A percentile compares a stretch with the other conserved stretches of the same genome.
Conservation (phyloP, 1,139 yeast species). For the Kodamaea sp. region DNA sequence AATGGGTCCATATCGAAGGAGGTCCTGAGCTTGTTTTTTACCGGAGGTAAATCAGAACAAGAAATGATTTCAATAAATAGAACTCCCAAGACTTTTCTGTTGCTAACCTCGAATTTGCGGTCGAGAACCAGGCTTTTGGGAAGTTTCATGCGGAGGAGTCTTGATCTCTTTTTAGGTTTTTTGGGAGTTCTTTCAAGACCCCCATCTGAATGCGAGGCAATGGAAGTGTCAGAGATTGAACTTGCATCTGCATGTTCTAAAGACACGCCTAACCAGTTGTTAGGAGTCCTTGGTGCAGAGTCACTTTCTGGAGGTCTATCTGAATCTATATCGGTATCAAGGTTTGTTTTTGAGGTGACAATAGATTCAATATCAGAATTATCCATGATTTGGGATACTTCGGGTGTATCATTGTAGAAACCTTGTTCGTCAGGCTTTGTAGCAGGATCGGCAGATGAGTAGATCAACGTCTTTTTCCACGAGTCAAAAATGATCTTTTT, state of each 20-base stretch:
- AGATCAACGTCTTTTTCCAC: conserved; percentile 35
- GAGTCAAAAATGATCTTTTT: conserved; percentile 19
- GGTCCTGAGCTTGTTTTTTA: conserved; percentile 59
- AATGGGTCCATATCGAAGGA: conserved; percentile 97
- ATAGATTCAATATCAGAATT: conserved; percentile 33
- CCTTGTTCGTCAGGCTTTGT: conserved; percentile 43
- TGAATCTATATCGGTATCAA: neutral
- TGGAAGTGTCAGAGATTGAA: conserved; percentile 28
- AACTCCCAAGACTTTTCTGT: conserved; percentile 64
- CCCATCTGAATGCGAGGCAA: conserved; percentile 16
- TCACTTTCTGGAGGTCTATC: no score
- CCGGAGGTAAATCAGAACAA: conserved; percentile 71
- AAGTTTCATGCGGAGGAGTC: conserved; percentile 6
- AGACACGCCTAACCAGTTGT: conserved; percentile 5
- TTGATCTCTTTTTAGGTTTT: conserved; percentile 8
- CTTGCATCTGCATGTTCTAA: conserved; percentile 11
- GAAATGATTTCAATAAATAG: conserved; percentile 73
- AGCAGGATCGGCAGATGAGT: conserved; percentile 30
- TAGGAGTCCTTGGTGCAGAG: neutral
- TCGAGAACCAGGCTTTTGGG: conserved; percentile 1
- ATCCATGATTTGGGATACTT: conserved; percentile 21
- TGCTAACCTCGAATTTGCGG: conserved; percentile 32
- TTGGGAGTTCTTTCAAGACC: conserved; percentile 1
- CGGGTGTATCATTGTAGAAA: conserved; percentile 35
- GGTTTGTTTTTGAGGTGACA: conserved; percentile 4